Percentiles rank a stretch among this genome's conserved stretches.
Conservation (phyloP, 208 protist species). For the Acanthamoeba lugdunensis region DNA sequence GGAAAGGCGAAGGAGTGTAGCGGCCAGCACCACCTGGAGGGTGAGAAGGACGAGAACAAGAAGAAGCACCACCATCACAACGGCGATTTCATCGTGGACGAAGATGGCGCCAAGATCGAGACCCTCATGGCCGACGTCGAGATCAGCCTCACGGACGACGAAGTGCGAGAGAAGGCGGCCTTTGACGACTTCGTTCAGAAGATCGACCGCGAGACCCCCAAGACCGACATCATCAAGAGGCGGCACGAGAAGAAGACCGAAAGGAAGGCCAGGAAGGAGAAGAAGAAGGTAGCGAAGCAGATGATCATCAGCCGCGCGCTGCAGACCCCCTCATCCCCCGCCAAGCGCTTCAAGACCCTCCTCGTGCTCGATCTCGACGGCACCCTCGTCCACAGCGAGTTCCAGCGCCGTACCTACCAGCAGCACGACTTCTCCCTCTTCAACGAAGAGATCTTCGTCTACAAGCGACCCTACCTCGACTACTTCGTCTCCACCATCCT, state of each 20-base stretch:
- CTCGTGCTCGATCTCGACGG: conserved; percentile 61
- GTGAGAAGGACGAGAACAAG: conserved; percentile 1
- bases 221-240: conserved; percentile 16
- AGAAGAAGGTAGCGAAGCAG: background rate
- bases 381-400: conserved; percentile 68
- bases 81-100: background rate
- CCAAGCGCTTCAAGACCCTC: conserved; percentile 1
- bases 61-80: background rate
- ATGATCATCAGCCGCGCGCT: background rate
- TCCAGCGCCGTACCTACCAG: conserved; percentile 43
- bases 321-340: background rate
- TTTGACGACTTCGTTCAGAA: conserved; percentile 27
- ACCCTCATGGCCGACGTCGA: conserved; percentile 45
- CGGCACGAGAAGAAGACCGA: conserved; percentile 22
- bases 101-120: conserved; percentile 33
- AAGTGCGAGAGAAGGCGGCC: background rate
- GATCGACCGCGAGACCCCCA: conserved; percentile 36
- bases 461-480: conserved; percentile 62
- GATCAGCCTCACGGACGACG: conserved; percentile 32
- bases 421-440: conserved; percentile 57
- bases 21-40: background rate
- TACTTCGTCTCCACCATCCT: conserved; percentile 55
- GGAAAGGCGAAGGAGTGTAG: conserved; percentile 7
- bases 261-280: background rate
- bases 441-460: conserved; percentile 72